A percentile compares a stretch with the other conserved stretches of the same genome.
Evolutionary conservation across 208 protist species (phyloP).

Genomic region (Borovskyia barvae): DNA sequence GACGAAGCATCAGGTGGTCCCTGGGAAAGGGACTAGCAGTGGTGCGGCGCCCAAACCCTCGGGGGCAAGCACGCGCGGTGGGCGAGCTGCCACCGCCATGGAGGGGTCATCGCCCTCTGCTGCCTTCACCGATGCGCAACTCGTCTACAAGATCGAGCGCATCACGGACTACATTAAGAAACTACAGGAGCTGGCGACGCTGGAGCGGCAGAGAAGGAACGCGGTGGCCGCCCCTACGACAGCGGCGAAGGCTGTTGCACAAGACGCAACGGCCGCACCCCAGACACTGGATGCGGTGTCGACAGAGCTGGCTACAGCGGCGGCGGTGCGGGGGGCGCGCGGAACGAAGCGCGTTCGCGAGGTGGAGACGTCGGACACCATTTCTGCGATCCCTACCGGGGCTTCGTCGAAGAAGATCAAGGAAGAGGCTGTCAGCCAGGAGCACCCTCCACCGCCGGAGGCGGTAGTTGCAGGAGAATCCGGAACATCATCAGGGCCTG

Average conservation of each 20-base stretch:
- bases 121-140: slow-evolving; percentile 45
- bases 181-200: slow-evolving; percentile 69
- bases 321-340: not conserved
- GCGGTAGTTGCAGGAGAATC: not conserved
- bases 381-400: not conserved
- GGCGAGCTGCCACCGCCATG: not conserved
- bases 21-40: no score
- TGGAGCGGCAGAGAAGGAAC: slow-evolving; percentile 25
- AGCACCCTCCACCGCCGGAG: not conserved
- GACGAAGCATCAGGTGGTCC: slow-evolving; percentile 19
- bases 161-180: slow-evolving; percentile 87
- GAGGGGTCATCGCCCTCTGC: not conserved
- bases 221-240: not conserved
- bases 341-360: slow-evolving; percentile 2
- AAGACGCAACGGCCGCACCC: not conserved
- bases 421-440: not conserved
- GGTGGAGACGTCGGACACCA: not conserved
- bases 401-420: not conserved
- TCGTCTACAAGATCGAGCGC: slow-evolving; percentile 84
- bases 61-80: not conserved
- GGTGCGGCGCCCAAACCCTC: not conserved
- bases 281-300: not conserved
- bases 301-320: not conserved
- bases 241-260: not conserved
- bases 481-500: no score